Conservation (phyloP, 2,329 filamentous ascomycete genomes). For the Aspergillus ochraceus region DNA sequence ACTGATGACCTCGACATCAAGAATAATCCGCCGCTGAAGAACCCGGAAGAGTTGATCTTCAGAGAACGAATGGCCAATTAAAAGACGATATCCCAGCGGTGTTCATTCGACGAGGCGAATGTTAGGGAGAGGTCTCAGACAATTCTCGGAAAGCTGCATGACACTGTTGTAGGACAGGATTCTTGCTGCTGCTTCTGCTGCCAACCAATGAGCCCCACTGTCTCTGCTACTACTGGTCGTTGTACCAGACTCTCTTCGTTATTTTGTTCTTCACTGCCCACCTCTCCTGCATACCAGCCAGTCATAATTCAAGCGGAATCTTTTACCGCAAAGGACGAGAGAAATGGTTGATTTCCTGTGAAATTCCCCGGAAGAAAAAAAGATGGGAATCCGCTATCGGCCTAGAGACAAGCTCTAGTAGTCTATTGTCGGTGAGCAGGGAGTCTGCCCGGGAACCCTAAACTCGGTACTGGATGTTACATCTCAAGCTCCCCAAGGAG, state of each 20-base stretch:
- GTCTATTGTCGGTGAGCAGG: background rate
- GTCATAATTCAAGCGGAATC: background rate
- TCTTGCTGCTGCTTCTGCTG: slow-evolving; percentile 18
- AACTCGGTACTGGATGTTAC: background rate
- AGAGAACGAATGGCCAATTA: slow-evolving; percentile 24
- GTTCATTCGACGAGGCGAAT: slow-evolving; percentile 23
- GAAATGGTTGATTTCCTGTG: background rate
- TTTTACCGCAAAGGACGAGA: background rate
- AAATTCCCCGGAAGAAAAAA: background rate
- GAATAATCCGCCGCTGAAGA: slow-evolving; percentile 15
- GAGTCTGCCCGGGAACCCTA: background rate
- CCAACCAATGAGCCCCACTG: slow-evolving; percentile 24
- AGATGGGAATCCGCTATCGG: background rate
- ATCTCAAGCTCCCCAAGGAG: background rate
- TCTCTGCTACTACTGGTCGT: slow-evolving; percentile 12
- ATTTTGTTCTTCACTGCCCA: background rate
- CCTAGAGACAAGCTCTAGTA: background rate
- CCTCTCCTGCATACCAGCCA: background rate
- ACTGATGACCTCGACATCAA: slow-evolving; percentile 19
- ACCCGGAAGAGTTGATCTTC: slow-evolving; percentile 25
- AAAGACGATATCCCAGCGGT: slow-evolving; percentile 4
- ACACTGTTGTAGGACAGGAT: slow-evolving; percentile 29
- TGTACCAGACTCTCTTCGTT: slow-evolving; percentile 4
- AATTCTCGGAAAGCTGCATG: slow-evolving; percentile 32
- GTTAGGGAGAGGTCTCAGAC: slow-evolving; percentile 33